phyloP scores from a whole-genome alignment of 2,329 filamentous ascomycete species.

The Ophiostoma quercus region DNA sequence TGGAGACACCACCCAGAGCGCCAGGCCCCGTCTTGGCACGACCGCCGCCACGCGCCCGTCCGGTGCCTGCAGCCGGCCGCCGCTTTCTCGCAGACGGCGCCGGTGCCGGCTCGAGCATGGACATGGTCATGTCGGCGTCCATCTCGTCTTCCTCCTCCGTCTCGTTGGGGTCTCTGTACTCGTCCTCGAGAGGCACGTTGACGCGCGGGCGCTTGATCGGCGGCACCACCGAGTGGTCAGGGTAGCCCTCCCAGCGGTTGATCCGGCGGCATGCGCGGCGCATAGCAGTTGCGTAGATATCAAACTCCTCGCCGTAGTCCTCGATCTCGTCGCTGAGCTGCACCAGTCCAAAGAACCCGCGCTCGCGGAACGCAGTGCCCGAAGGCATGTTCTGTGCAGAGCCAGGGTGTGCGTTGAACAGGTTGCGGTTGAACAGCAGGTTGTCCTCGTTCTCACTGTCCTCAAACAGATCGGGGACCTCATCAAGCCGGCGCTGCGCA shows the following conservation, averaged over 20 bases:
- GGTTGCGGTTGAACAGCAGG: constrained; percentile 31
- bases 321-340: constrained; percentile 58
- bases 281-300: constrained; percentile 60
- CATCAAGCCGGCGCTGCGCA: constrained; percentile 58
- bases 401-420: constrained; percentile 26
- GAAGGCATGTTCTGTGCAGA: constrained; percentile 27
- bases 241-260: constrained; percentile 56
- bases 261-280: constrained; percentile 59
- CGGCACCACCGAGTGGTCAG: constrained; percentile 39
- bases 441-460: constrained; percentile 59
- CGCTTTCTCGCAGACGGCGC: constrained; percentile 22
- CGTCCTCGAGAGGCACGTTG: constrained; percentile 30
- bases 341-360: constrained; percentile 59
- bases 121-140: constrained; percentile 28
- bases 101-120: constrained; percentile 19
- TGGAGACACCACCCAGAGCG: not conserved
- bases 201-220: constrained; percentile 41
- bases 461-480: constrained; percentile 51
- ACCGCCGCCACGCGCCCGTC: constrained; percentile 21
- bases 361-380: constrained; percentile 46
- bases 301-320: constrained; percentile 71
- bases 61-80: constrained; percentile 23
- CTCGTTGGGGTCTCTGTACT: constrained; percentile 33
- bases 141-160: constrained; percentile 32
- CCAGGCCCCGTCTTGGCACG: constrained; percentile 2